Base-by-base conservation (phyloP, 345 rosid species). In the Schrenkiella parvula region DNA sequence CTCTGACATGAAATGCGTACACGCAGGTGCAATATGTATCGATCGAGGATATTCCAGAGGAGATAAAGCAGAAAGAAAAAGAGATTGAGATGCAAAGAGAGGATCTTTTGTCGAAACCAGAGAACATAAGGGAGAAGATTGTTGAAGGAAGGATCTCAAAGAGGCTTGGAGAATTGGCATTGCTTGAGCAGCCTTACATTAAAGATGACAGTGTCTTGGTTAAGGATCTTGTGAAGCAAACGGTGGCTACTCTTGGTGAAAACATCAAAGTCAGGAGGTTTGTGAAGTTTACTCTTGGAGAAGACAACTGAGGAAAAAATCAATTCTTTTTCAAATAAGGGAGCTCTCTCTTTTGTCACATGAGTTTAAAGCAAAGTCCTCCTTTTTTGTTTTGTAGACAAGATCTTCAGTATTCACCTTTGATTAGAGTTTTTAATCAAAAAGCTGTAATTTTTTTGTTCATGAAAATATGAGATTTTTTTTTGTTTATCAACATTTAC, bases 31-130 rank as follows among this genome's bases (percentile, higher is more conserved):
- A 85, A 80, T 89, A 78, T 68, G 89, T 91, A 9, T 85, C 92
- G 19, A 17, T 84, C 1, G 95, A 89, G 39, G 97, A 95, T 17
- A 82, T 89, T 18, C 82, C 91, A 0, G 89, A 86, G 72, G 71
- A 71, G 61, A 66, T 82, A 11, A 53, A 79, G 80, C 74, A 64
- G 44, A 87, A 86, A 81, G 99, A 95, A 64, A 91, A 82, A 66
- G 97, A 87, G 79, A 76, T 95, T 0, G 99, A 89, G 83, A 88
- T 88, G 95, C 99, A 91, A 83, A 80, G 93, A 70, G 99, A 95
- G 65, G 99, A 95, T 71, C 85, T 95, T 22, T 60, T 73, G 70
- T 88, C 88, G 2, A 95, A 95, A 79, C 99, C 97, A 2, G 97
- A 87, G 83, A 87, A 89, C 84, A 89, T 91, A 60, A 82, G 83